Base-by-base conservation (phyloP, 202 grass and related monocot genomes). In the Carex sylvatica region DNA sequence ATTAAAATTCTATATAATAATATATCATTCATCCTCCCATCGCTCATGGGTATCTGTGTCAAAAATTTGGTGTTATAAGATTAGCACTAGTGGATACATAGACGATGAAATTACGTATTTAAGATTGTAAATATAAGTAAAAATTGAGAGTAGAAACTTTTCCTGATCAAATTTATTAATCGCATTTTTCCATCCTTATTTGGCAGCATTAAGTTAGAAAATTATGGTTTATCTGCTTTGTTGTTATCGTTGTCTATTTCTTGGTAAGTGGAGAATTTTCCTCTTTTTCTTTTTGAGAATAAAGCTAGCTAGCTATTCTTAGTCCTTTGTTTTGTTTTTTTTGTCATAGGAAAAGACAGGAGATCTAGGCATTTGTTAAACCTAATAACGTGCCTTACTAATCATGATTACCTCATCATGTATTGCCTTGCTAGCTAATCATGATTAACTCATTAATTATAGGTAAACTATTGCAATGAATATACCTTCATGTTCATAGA, bases 191-290 rank as follows among this genome's bases (percentile, higher is more conserved):
- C 11, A 77, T 77, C 52, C 16, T 4, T 11, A 77, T 67, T 65
- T 33, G 80, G 61, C 80, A 19, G 10, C 80, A 82, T 52, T 69
- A 82, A 65, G 80, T 49, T 64, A 69, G 24, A 82, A 55, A 67
- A 52, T 52, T 19, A 65, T 65, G 53, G 86, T 74, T 86, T 83
- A 65, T 82, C 77, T 86, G 64, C 26, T 59, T 86, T 92, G 87
- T 80, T 82, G 64, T 84, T 81, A 79, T 49, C n/a, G 19, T 80
- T 55, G 85, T 86, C 88, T 56, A 83, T 85, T 82, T 72, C 54
- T 70, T 78, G 65, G 58, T 30, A 75, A 85, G 87, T 74, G 82
- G 87, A 84, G 76, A 76, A 71, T 69, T 88, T 72, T 59, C 49
- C 35, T 86, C 61, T 52, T 28, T 28, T 24, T 51, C 22, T 23